Evolutionary conservation across 306 rosid genomes (phyloP).

Genomic region (Astragalus membranaceus): DNA sequence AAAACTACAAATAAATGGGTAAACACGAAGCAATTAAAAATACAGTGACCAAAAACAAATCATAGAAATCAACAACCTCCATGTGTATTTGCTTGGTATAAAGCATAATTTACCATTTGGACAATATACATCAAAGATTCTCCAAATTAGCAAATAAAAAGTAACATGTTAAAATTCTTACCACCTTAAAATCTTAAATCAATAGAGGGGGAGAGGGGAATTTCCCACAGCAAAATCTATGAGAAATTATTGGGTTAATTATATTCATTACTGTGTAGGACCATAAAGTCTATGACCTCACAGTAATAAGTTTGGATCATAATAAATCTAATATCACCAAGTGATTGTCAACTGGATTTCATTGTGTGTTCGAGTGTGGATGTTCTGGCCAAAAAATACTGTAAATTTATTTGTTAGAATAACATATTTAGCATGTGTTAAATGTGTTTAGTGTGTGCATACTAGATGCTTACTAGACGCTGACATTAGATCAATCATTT

Average conservation of each 20-base stretch:
- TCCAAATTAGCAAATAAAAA: constrained; percentile 2
- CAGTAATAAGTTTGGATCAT: background rate
- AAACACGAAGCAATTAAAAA: constrained; percentile 13
- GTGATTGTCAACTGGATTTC: constrained; percentile 3
- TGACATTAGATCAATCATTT: too few species aligned
- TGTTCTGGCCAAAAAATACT: background rate
- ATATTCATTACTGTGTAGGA: background rate
- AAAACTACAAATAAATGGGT: background rate
- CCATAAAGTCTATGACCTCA: background rate
- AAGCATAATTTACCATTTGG: constrained; percentile 6
- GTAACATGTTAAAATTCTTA: background rate
- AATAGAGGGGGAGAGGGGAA: constrained; percentile 5
- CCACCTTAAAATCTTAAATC: background rate
- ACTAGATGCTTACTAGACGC: too few species aligned
- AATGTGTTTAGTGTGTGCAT: too few species aligned
- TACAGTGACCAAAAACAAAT: constrained; percentile 7
- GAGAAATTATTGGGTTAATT: background rate
- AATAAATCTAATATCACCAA: background rate
- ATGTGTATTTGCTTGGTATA: background rate
- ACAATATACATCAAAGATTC: background rate
- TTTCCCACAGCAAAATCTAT: background rate
- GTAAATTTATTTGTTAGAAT: too few species aligned
- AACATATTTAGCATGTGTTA: too few species aligned
- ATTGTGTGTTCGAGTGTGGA: background rate
- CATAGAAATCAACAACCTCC: background rate